These are phyloP conservation scores for Ogataea trehalophila DNA, from an alignment of 805 yeast species.

Conservation along the genomic window DNA sequence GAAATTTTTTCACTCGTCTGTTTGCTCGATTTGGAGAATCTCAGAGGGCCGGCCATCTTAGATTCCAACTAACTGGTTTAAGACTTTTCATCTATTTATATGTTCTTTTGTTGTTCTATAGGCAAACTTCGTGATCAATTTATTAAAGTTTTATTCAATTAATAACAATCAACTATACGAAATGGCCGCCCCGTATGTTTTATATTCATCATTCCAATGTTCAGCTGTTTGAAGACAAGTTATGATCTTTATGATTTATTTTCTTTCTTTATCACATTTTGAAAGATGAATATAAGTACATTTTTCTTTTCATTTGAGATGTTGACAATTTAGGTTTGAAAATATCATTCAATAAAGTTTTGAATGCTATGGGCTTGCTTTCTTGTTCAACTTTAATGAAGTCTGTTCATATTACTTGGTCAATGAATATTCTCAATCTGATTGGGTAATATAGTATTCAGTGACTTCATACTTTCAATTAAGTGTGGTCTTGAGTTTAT, in stretches of 20 bases:
- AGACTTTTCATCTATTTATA: not conserved
- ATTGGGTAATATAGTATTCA: constrained; percentile 1
- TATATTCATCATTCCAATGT: constrained; percentile 2
- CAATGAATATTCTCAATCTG: not conserved
- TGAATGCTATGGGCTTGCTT: not conserved
- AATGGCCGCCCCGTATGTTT: constrained; percentile 30
- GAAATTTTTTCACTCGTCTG: not conserved
- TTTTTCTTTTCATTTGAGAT: constrained; percentile 2
- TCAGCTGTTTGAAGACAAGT: not conserved
- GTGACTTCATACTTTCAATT: constrained; percentile 11
- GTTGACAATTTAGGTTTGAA: not conserved
- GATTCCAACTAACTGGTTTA: not conserved
- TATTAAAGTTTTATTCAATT: not conserved
- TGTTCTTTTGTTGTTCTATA: not conserved
- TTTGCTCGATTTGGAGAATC: not conserved
- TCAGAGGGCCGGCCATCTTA: not conserved
- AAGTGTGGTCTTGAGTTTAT: constrained; percentile 29
- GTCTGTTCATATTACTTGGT: not conserved
- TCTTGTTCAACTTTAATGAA: not conserved
- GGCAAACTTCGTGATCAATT: not conserved
- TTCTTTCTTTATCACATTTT: not conserved
- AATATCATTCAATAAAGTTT: not conserved
- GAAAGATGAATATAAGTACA: constrained; percentile 3
- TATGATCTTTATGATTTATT: not conserved
- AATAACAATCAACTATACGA: constrained; percentile 2